Percentiles rank a stretch among this genome's conserved stretches.
Evolutionary conservation across 2,329 filamentous ascomycete genomes (phyloP).

Genomic region (Capronia epimyces): DNA sequence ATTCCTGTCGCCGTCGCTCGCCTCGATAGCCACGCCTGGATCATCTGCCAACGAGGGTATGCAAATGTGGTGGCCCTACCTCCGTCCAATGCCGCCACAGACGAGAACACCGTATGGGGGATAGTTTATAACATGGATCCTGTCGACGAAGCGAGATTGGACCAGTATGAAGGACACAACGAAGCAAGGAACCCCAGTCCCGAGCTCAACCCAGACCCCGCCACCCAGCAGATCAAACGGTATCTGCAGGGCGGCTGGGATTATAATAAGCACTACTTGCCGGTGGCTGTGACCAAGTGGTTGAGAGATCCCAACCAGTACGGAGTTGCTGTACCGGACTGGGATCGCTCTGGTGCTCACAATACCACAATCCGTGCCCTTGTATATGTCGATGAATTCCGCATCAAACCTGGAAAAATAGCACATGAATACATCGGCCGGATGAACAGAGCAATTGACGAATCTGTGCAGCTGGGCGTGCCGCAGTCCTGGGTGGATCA

Average conservation of each 20-base stretch:
- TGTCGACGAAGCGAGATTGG: constrained; percentile 36
- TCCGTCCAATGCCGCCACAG: constrained; percentile 11
- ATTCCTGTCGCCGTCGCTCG: constrained; percentile 38
- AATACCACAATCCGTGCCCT: constrained; percentile 30
- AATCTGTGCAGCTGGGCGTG: constrained; percentile 35
- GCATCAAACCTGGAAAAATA: constrained; percentile 33
- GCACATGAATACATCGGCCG: constrained; percentile 38
- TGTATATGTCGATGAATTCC: constrained; percentile 41
- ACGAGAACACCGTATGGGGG: constrained; percentile 34
- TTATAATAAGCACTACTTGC: constrained; percentile 30
- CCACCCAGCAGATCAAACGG: constrained; percentile 17
- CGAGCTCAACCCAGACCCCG: constrained; percentile 18
- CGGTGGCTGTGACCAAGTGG: constrained; percentile 26
- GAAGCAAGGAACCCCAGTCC: constrained; percentile 19
- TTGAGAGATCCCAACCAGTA: constrained; percentile 19
- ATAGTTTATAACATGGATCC: constrained; percentile 39
- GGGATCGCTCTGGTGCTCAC: background rate
- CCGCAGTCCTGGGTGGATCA: constrained; percentile 33
- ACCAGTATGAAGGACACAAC: constrained; percentile 37
- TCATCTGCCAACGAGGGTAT: constrained; percentile 40
- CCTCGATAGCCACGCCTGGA: constrained; percentile 38
- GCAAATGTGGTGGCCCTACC: constrained; percentile 37
- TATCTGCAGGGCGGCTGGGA: constrained; percentile 27
- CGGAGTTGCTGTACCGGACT: constrained; percentile 15
- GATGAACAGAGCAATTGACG: constrained; percentile 42